Base-by-base conservation (phyloP, 179 eudicot genomes). In the Camellia oleifera region DNA sequence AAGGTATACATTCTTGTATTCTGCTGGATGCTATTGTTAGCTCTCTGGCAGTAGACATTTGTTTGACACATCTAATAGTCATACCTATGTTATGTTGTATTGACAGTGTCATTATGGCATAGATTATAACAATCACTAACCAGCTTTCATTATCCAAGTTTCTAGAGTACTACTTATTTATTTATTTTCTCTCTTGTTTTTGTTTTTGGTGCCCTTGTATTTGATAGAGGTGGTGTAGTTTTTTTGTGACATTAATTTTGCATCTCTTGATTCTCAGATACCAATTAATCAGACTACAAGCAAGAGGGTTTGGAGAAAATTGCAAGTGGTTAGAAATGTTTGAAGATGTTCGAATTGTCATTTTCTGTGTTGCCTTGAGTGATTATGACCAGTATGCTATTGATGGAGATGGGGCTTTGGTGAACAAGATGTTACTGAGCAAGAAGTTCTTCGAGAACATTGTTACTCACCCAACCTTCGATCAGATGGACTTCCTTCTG, bases 291-390 rank as follows among this genome's bases (percentile, higher is more conserved):
- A 88, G 99, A 84, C 86, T 92, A 77, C 99, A 92, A 85, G 97
- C 97, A 45, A 90, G 91, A 82, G 94, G 95, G 62, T 87, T 91
- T 74, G 90, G 86, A 13, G 97, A 97, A 82, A 94, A 88, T 80
- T 94, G 99, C 91, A 97, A 94, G 85, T 97, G 98, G 99, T 82
- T 97, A 77, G 93, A 97, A 80, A 94, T 94, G 98, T 91, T 97
- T 78, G 99, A 97, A 89, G 98, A 97, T 80, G 95, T 89, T 10
- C 86, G 97, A 65, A 80, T 97, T 78, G 97, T 97, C 76, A 90
- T 94, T 7, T 97, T 94, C 80, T 92, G 97, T 76, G 92, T 93
- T 40, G 64, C 97, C 62, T 85, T 97, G 69, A 90, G 87, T 54
- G 99, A 94, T 86, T 94, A 88, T 70, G 97, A 94, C 86, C 94